Evolutionary conservation across 257 asterid species (phyloP).

Genomic region (Solanum rostratum): DNA sequence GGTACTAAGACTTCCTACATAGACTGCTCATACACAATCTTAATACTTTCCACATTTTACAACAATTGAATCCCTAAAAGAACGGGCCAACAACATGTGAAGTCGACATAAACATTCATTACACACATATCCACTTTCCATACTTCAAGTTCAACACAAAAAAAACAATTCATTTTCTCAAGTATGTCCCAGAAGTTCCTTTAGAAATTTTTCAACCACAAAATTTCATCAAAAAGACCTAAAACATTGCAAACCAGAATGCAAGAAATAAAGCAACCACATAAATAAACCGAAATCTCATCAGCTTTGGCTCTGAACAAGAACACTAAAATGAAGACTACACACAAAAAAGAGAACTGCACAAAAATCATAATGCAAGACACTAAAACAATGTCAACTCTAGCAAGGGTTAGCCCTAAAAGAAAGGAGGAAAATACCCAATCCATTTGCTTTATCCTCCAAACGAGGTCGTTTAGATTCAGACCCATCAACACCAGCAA

Average conservation of each 20-base stretch:
- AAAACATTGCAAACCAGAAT: background rate
- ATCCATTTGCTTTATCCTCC: slow-evolving; percentile 34
- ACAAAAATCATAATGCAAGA: background rate
- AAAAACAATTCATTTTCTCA: background rate
- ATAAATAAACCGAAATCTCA: background rate
- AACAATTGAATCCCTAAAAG: background rate
- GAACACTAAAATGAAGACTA: background rate
- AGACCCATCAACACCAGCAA: slow-evolving; percentile 36
- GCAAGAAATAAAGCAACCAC: background rate
- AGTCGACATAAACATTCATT: background rate
- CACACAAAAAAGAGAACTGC: background rate
- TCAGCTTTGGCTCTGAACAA: background rate
- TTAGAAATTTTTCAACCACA: background rate
- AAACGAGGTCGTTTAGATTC: slow-evolving; percentile 75
- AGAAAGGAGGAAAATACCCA: slow-evolving; percentile 23
- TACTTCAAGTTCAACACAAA: background rate
- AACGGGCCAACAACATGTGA: background rate
- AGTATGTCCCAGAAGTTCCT: background rate
- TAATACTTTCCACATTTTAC: background rate
- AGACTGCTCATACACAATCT: background rate
- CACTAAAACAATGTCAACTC: background rate
- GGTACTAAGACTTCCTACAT: background rate
- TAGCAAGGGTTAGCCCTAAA: background rate
- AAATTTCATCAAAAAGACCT: background rate
- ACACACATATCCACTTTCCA: background rate